Percentiles rank a stretch among this genome's conserved stretches.
Evolutionary conservation across 2,329 filamentous ascomycete genomes (phyloP).

Genomic region (Penicillium frequentans): DNA sequence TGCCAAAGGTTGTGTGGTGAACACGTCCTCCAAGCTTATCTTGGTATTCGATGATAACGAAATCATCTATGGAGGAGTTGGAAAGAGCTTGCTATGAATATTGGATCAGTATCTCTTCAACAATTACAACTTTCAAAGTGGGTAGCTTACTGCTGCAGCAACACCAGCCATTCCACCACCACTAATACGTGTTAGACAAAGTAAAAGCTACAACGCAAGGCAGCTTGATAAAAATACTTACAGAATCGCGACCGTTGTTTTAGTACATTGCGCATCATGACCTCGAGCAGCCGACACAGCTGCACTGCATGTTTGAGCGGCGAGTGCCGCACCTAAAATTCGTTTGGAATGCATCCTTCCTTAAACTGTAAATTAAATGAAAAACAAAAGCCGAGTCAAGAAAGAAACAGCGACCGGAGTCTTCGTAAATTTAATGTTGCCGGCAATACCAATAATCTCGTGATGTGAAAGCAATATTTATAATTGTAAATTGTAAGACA

Average conservation of each 20-base stretch:
- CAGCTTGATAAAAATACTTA: conserved; percentile 13
- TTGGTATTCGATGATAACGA: conserved; percentile 65
- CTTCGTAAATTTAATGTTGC: neutral
- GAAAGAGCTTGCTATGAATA: conserved; percentile 55
- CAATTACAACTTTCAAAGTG: too few relatives aligned
- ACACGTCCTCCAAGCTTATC: conserved; percentile 63
- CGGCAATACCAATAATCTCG: neutral
- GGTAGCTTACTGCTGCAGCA: conserved; percentile 54
- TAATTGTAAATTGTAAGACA: neutral
- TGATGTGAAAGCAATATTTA: neutral
- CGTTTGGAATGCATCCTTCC: conserved; percentile 6
- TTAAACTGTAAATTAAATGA: neutral
- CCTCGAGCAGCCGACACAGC: conserved; percentile 21
- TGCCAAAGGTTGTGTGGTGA: conserved; percentile 58
- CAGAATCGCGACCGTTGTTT: conserved; percentile 37
- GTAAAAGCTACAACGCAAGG: too few relatives aligned
- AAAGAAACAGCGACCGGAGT: neutral
- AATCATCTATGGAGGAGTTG: conserved; percentile 63
- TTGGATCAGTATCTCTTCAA: neutral
- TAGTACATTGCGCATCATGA: conserved; percentile 24
- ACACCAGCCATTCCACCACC: conserved; percentile 65
- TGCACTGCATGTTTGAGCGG: conserved; percentile 12
- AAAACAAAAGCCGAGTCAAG: neutral
- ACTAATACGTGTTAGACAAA: conserved; percentile 10
- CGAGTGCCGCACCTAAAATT: conserved; percentile 8